Conservation (phyloP, 352 stramenopile genomes). For the Globisporangium echinulatum region DNA sequence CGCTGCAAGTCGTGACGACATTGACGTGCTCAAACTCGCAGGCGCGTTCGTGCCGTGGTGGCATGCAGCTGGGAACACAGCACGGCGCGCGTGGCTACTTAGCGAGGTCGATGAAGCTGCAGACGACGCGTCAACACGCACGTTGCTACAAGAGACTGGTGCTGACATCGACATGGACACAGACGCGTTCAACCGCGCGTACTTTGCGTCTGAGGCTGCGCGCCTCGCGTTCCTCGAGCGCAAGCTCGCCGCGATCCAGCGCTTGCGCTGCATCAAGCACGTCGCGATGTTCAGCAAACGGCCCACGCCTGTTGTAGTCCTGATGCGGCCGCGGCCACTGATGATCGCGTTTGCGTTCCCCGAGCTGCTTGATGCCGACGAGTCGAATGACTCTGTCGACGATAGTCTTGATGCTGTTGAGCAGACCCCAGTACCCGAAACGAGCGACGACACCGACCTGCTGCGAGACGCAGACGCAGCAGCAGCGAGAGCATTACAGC, state of each 20-base stretch:
- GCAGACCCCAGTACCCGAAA: neutral
- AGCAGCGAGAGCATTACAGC: neutral
- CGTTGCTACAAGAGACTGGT: slow-evolving; percentile 27
- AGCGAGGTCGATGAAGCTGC: slow-evolving; percentile 42
- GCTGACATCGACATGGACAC: neutral
- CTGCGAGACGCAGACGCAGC: neutral
- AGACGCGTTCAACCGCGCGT: slow-evolving; percentile 30
- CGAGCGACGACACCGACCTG: neutral
- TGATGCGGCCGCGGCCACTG: slow-evolving; percentile 29
- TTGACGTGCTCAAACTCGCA: slow-evolving; percentile 40
- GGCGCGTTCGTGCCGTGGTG: slow-evolving; percentile 57
- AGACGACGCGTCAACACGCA: slow-evolving; percentile 23
- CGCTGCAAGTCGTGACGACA: slow-evolving; percentile 26
- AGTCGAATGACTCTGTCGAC: slow-evolving; percentile 1
- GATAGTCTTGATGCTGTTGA: neutral
- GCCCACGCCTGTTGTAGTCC: slow-evolving; percentile 35
- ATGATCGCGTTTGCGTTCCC: slow-evolving; percentile 27
- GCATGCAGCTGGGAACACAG: slow-evolving; percentile 32
- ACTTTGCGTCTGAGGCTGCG: slow-evolving; percentile 35
- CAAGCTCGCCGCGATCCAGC: slow-evolving; percentile 40
- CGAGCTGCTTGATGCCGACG: neutral
- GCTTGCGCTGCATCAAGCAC: slow-evolving; percentile 28
- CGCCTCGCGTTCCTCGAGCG: slow-evolving; percentile 43
- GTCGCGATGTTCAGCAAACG: slow-evolving; percentile 39
- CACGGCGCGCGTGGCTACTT: slow-evolving; percentile 45